Base-by-base conservation (phyloP, 306 rosid species). In the Begonia masoniana region DNA sequence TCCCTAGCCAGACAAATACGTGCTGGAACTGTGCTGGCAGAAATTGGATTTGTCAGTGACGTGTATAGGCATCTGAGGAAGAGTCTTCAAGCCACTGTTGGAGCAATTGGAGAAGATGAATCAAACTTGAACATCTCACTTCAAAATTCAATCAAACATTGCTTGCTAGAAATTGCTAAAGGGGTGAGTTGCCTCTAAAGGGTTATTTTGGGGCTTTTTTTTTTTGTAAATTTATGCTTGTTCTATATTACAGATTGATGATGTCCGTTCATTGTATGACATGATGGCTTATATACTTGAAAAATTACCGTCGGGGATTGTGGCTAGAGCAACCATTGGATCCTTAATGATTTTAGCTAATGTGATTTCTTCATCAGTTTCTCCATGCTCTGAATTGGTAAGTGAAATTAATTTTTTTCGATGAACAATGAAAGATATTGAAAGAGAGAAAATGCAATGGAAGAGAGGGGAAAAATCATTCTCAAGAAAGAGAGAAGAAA, bases 51-150 rank as follows among this genome's bases (percentile, higher is more conserved):
- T 64, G 96, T 83, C 52, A 78, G 81, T n/a, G 96, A 86, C 62
- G 79, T 92, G 59, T 92, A 96, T 75, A 72, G 99, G 72, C 99
- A 92, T 81, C 77, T 92, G 15, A 81, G 93, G 71, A 92, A 92
- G 78, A 83, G 99, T 67, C 85, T 82, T 76, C 91, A 75, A 68
- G 80, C 88, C 66, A 75, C 95, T 24, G 61, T 63, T 71, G 94
- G 79, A 64, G 66, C 68, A 45, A 81, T 71, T 70, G 93, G 86
- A 46, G 96, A 83, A 72, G 86, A 74, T 62, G 96, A 92, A 63
- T 66, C 79, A 49, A 78, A 79, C 71, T 59, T 74, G 61, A 86
- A 83, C 76, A 56, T 74, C 54, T 64, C 71, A 59, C 96, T 92
- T 47, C 96, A 83, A 67, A 86, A 69, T 72, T 86, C 96, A 59